A percentile compares a stretch with the other conserved stretches of the same genome.
Evolutionary conservation across 108 stramenopile species (phyloP).

Genomic region (Cyclotella choctawhatcheeana): DNA sequence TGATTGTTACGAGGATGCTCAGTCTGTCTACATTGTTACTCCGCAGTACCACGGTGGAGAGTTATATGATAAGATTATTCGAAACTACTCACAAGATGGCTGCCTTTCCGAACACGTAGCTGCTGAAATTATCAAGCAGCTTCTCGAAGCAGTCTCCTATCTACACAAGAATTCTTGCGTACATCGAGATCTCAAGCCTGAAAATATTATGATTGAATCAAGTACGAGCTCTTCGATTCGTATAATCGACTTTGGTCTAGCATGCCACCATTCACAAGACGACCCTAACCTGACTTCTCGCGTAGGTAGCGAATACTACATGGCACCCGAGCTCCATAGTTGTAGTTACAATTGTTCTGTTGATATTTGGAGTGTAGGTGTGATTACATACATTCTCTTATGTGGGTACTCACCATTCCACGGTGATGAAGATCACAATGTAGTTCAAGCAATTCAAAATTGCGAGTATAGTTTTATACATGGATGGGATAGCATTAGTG

Average conservation of each 20-base stretch:
- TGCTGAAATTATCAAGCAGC: background rate
- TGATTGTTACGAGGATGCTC: background rate
- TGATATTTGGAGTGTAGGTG: background rate
- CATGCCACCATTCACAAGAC: background rate
- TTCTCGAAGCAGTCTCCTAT: background rate
- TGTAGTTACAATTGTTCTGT: background rate
- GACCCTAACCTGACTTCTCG: background rate
- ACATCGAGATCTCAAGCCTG: background rate
- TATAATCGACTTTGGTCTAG: background rate
- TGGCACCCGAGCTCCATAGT: background rate
- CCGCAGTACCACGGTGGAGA: background rate
- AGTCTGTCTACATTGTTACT: background rate
- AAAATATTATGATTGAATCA: background rate
- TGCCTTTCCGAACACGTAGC: background rate
- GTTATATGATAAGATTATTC: background rate
- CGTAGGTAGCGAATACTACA: background rate
- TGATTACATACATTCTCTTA: background rate
- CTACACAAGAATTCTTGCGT: background rate
- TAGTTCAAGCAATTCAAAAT: background rate
- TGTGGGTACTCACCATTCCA: background rate
- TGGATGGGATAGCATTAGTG: background rate
- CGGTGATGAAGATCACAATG: background rate
- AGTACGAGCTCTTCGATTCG: background rate
- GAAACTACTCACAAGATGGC: background rate
- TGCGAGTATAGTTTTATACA: background rate